Conservation (phyloP, 2,329 filamentous ascomycete species). For the Bipolaris cookei region DNA sequence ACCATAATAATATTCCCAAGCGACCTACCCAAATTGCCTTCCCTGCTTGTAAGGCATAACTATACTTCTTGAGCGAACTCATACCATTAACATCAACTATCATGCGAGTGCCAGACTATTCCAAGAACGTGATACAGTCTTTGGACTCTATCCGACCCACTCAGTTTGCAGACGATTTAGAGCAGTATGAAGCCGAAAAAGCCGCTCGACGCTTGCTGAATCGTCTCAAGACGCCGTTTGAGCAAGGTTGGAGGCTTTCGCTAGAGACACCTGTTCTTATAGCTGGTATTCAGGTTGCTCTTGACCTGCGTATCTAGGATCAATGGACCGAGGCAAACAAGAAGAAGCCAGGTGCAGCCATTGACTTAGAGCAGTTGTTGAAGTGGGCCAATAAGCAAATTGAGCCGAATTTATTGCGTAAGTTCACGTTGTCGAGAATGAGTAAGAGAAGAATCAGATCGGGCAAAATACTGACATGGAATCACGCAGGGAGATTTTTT, state of each 20-base stretch:
- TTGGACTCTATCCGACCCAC: background rate
- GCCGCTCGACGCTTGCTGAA: conserved; percentile 5
- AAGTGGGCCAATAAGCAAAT: conserved; percentile 4
- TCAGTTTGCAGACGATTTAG: background rate
- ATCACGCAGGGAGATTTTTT: background rate
- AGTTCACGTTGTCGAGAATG: background rate
- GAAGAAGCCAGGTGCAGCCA: background rate
- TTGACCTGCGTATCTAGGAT: conserved; percentile 8
- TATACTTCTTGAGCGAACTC: background rate
- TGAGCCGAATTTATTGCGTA: conserved; percentile 7
- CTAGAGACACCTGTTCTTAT: conserved; percentile 7
- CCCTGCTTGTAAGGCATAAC: no score
- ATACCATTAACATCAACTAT: background rate
- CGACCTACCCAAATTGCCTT: background rate
- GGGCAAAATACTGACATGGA: background rate
- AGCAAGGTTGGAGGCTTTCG: conserved; percentile 8
- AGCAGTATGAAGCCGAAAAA: conserved; percentile 10
- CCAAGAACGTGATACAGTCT: background rate
- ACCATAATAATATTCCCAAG: background rate
- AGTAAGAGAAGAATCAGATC: no score
- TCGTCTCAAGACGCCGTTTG: conserved; percentile 10
- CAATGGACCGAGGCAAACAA: conserved; percentile 9
- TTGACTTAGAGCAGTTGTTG: conserved; percentile 2
- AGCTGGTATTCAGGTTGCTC: conserved; percentile 3
- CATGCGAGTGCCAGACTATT: background rate